Evolutionary conservation across 257 asterid species (phyloP).

Genomic region (Mitragyna speciosa): DNA sequence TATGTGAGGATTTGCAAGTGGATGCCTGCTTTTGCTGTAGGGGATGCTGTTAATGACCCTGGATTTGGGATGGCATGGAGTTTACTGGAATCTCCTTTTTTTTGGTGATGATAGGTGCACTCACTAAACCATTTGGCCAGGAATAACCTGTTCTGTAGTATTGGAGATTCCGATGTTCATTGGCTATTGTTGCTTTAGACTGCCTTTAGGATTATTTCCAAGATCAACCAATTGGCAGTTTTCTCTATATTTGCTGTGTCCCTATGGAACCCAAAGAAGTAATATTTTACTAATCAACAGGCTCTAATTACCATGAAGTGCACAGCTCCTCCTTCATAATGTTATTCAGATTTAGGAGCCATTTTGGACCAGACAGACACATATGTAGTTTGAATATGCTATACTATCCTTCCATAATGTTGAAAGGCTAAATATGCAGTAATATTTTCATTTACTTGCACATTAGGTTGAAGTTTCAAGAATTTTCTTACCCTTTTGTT

Average conservation of each 20-base stretch:
- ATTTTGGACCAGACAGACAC: not conserved
- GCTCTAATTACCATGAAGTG: not conserved
- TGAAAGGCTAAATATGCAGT: not conserved
- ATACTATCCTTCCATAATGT: not conserved
- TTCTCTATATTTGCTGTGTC: not conserved
- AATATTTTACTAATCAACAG: not conserved
- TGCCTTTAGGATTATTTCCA: not conserved
- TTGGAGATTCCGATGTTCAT: not conserved
- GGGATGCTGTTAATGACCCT: too few species aligned
- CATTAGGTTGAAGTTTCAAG: not conserved
- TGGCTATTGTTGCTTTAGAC: not conserved
- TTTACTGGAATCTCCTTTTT: not conserved
- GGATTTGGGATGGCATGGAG: too few species aligned
- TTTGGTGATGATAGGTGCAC: not conserved
- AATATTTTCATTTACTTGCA: not conserved
- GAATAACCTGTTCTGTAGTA: not conserved
- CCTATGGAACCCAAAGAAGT: not conserved
- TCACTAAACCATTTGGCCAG: not conserved
- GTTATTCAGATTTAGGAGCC: not conserved
- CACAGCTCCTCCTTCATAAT: not conserved
- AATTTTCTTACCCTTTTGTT: constrained; percentile 5
- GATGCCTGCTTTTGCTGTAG: not conserved
- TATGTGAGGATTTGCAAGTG: not conserved
- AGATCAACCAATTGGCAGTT: not conserved
- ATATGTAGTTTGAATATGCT: not conserved